Evolutionary conservation across 306 rosid genomes (phyloP).

Genomic region (Canavalia ensiformis): DNA sequence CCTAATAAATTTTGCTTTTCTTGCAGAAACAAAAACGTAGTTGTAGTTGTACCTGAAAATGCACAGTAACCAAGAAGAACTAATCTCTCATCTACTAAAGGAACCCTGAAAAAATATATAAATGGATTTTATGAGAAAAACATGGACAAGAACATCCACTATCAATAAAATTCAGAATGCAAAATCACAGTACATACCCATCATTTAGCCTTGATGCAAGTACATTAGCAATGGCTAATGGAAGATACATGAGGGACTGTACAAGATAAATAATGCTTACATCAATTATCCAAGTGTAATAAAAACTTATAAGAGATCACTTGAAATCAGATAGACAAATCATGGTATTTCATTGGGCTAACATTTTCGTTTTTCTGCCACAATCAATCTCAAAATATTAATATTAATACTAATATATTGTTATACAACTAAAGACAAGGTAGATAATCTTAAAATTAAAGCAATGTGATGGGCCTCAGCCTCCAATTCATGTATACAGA

Average conservation of each 20-base stretch:
- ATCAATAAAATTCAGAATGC: conserved; percentile 14
- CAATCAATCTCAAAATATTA: no score
- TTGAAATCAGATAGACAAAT: conserved; percentile 18
- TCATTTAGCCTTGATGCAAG: conserved; percentile 82
- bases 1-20: conserved; percentile 1
- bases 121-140: conserved; percentile 45
- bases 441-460: background rate
- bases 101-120: conserved; percentile 68
- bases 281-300: conserved; percentile 36
- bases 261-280: conserved; percentile 35
- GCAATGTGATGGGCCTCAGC: background rate
- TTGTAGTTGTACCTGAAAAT: conserved; percentile 69
- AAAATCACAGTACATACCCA: conserved; percentile 69
- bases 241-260: conserved; percentile 88
- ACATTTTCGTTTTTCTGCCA: background rate
- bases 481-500: no score
- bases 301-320: conserved; percentile 17
- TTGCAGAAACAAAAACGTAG: background rate
- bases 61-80: conserved; percentile 84
- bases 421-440: background rate
- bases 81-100: conserved; percentile 77
- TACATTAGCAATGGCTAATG: conserved; percentile 88
- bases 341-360: background rate
- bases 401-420: background rate
- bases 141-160: conserved; percentile 11